Percentiles rank a stretch among this genome's conserved stretches.
Conservation (phyloP, 23 red algal species). For the Chondrus crispus region DNA sequence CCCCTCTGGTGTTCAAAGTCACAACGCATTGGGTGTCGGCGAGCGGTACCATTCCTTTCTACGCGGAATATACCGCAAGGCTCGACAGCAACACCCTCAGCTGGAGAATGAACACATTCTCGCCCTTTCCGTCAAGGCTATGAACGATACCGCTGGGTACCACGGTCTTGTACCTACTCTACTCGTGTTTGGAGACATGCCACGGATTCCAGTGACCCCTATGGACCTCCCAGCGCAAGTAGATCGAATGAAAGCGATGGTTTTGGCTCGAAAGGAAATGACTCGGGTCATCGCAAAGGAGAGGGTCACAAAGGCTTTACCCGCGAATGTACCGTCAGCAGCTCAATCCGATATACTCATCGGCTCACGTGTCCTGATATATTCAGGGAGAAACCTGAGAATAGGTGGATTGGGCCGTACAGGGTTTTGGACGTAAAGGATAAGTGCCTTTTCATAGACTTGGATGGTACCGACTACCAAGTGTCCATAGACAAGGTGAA, state of each 20-base stretch:
- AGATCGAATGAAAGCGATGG: background rate
- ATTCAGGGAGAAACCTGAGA: background rate
- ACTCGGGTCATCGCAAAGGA: background rate
- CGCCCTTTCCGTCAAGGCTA: background rate
- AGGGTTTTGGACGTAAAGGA: background rate
- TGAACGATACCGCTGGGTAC: background rate
- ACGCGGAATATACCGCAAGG: background rate
- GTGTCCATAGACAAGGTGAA: constrained; percentile 9
- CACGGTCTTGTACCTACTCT: background rate
- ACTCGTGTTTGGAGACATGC: background rate
- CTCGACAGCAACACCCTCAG: background rate
- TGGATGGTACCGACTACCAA: background rate
- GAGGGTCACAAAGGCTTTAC: background rate
- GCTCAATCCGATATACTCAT: background rate
- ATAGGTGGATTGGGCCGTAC: background rate
- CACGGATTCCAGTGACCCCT: background rate
- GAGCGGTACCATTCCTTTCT: background rate
- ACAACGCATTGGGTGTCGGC: background rate
- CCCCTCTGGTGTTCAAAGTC: background rate
- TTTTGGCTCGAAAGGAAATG: background rate
- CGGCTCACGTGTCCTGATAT: background rate
- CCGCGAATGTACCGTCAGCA: background rate
- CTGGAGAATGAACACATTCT: background rate
- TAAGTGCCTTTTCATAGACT: background rate
- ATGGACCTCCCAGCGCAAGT: background rate